Conservation (phyloP, 768 basidiomycete species). For the Naganishia friedmannii region DNA sequence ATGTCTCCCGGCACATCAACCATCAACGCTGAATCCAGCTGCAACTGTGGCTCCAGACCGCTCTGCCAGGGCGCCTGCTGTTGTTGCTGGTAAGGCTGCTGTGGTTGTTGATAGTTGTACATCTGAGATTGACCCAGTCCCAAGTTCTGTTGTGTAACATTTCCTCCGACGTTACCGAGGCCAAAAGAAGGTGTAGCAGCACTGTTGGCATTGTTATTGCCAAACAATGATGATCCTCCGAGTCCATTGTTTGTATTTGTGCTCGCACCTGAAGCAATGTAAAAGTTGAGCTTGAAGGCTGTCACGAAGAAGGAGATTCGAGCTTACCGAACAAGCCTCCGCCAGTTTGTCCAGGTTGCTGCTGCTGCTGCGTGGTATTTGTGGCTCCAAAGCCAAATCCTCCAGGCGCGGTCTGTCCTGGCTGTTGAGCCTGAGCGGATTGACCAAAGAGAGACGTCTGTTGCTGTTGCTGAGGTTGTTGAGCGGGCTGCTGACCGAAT, state of each 20-base stretch:
- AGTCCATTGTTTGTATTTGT: conserved; percentile 11
- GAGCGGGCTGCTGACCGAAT: conserved; percentile 5
- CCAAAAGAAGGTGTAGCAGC: conserved; percentile 4
- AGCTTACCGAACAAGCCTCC: conserved; percentile 23
- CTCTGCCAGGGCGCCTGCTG: conserved; percentile 27
- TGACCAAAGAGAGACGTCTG: conserved; percentile 8
- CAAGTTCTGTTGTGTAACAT: conserved; percentile 22
- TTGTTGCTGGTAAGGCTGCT: conserved; percentile 24
- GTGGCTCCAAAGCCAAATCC: conserved; percentile 12
- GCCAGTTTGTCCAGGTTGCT: conserved; percentile 12
- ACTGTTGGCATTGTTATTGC: conserved; percentile 13
- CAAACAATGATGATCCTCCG: conserved; percentile 19
- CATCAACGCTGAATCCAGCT: conserved; percentile 22
- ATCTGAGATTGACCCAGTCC: conserved; percentile 23
- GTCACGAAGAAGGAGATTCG: background rate
- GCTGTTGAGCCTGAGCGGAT: conserved; percentile 4
- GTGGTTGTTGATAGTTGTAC: conserved; percentile 6
- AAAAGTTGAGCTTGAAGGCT: background rate
- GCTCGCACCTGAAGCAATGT: background rate
- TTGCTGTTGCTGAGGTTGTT: conserved; percentile 5
- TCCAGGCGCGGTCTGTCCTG: background rate
- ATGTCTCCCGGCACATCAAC: conserved; percentile 24
- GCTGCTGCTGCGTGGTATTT: conserved; percentile 20
- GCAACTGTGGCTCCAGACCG: conserved; percentile 21
- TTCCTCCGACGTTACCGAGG: background rate